Percentiles rank a stretch among this genome's conserved stretches.
These are phyloP conservation scores for Coniella lustricola DNA, from an alignment of 2,329 filamentous ascomycete genomes.

Conservation along the genomic window DNA sequence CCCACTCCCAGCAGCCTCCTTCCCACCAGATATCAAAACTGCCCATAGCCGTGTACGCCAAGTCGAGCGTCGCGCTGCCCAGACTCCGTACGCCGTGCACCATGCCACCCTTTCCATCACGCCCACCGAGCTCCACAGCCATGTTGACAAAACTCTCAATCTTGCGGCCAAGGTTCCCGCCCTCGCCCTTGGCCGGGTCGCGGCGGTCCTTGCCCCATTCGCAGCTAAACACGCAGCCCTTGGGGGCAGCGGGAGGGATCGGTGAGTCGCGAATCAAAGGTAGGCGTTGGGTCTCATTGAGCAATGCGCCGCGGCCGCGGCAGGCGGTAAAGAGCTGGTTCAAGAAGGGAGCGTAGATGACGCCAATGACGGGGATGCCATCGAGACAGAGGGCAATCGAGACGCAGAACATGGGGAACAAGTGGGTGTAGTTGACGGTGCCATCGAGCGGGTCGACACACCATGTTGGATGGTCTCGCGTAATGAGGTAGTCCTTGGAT, in stretches of 20 bases:
- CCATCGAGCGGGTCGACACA: constrained; percentile 71
- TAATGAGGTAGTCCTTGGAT: constrained; percentile 62
- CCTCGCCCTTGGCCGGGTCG: constrained; percentile 47
- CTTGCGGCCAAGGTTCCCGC: constrained; percentile 65
- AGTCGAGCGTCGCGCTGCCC: constrained; percentile 65
- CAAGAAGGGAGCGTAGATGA: constrained; percentile 66
- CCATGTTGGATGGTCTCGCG: constrained; percentile 57
- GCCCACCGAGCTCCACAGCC: constrained; percentile 57
- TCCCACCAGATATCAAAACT: constrained; percentile 79
- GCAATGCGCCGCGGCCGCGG: constrained; percentile 58
- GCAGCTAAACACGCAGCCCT: constrained; percentile 64
- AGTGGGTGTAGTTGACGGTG: constrained; percentile 75
- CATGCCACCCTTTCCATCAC: constrained; percentile 66
- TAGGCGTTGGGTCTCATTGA: constrained; percentile 56
- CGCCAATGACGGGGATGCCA: constrained; percentile 56
- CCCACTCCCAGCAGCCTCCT: constrained; percentile 77
- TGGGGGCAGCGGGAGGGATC: constrained; percentile 56
- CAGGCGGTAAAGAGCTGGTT: constrained; percentile 64
- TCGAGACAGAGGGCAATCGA: constrained; percentile 63
- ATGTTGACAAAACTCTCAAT: constrained; percentile 70
- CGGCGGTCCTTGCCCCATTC: constrained; percentile 75
- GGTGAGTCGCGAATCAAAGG: constrained; percentile 60
- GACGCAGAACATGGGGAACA: constrained; percentile 76
- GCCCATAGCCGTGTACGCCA: constrained; percentile 70
- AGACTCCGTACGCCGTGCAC: constrained; percentile 69